Base-by-base conservation (phyloP, 371 early-diverging fungal species). In the Mucor saturninus region DNA sequence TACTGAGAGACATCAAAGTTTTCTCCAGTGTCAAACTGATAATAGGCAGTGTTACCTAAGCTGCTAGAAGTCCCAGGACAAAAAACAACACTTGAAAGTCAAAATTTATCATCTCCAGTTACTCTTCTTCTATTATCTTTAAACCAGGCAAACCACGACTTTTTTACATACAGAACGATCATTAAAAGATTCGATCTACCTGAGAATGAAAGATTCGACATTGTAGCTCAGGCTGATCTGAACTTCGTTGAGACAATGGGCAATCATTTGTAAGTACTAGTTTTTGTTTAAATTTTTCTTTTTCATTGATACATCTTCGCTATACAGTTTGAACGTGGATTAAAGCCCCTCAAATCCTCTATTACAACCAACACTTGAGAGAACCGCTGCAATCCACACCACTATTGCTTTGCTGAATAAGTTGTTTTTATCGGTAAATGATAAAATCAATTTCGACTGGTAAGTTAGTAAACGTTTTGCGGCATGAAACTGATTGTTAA, bases 231-330 rank as follows among this genome's bases (percentile, higher is more conserved):
- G 28, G 52, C 53, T 11, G 45, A 64, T 53, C 38, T 64, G 37
- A 57, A 57, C n/a, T 64, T 64, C 35, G 35, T 64, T 38, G 64
- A 57, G 52, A 57, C 45, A 52, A 51, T 57, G n/a, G 58, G 53
- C 14, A 53, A 57, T 29, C 35, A 64, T 35, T 57, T 57, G 57
- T 57, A 64, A 51, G 53, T 45, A 57, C 32, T 29, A 50, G n/a
- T 14, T 49, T 62, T 49, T 55, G 26, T 62, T 35, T 48, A 39
- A 62, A 55, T 30, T 9, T 50, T 21, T n/a, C n/a, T n/a, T 48
- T 50, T 1, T 62, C 2, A 49, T 39, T 62, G 21, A 58, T 43
- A n/a, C n/a, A 64, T 58, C 26, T 45, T 52, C 29, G n/a, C 28
- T 58, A 45, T 57, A 52, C 38, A 64, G 58, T 28, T 46, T 64